These are phyloP conservation scores for Hypoxylon sp. DNA, from an alignment of 2,329 filamentous ascomycete species.

Conservation along the genomic window DNA sequence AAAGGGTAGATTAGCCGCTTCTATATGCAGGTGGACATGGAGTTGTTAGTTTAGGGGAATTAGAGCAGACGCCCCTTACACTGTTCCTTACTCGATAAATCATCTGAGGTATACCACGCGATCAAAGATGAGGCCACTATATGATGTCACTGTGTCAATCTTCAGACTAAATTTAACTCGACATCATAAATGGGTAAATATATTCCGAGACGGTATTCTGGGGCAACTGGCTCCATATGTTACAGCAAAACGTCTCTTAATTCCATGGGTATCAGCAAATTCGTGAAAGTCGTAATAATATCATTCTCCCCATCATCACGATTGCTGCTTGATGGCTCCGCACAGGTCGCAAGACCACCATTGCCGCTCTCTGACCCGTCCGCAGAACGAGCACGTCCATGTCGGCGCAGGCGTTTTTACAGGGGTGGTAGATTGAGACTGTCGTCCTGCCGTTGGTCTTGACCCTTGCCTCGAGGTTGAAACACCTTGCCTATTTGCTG, in stretches of 20 bases:
- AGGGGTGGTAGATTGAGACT: slow-evolving; percentile 44
- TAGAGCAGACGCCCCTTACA: slow-evolving; percentile 15
- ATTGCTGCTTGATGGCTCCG: slow-evolving; percentile 64
- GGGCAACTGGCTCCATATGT: neutral
- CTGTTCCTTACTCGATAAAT: slow-evolving; percentile 6
- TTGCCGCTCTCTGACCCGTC: slow-evolving; percentile 65
- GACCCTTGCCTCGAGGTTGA: slow-evolving; percentile 38
- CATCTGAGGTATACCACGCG: neutral
- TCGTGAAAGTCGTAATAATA: slow-evolving; percentile 9
- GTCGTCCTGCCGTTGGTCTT: slow-evolving; percentile 30
- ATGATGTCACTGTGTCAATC: slow-evolving; percentile 27
- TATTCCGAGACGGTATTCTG: neutral
- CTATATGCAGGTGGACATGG: neutral
- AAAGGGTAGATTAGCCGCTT: slow-evolving; percentile 11
- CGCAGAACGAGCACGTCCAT: slow-evolving; percentile 70
- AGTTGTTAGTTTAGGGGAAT: neutral
- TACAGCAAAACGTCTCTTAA: slow-evolving; percentile 1
- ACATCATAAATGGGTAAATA: neutral
- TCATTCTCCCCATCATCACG: slow-evolving; percentile 27
- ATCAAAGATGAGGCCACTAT: slow-evolving; percentile 18
- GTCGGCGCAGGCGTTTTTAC: slow-evolving; percentile 44
- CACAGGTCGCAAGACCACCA: slow-evolving; percentile 73
- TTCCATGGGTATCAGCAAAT: slow-evolving; percentile 21
- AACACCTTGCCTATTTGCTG: slow-evolving; percentile 20
- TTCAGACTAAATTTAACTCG: neutral